A percentile compares a stretch with the other conserved stretches of the same genome.
phyloP scores from a whole-genome alignment of 108 stramenopile genomes.

The Bacterosira constricta region DNA sequence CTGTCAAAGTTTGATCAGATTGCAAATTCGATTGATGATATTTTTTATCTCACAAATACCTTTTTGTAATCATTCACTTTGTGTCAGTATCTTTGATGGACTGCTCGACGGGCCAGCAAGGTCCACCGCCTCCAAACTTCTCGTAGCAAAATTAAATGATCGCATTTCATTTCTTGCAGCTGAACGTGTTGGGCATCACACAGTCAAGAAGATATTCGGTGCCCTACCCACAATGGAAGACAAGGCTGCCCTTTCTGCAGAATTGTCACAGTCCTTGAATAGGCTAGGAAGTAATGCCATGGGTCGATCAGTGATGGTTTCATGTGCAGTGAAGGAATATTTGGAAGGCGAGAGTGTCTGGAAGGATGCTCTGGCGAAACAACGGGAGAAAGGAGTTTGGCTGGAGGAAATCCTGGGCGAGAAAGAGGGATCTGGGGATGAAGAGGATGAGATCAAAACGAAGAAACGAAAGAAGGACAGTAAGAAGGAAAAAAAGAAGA shows the following conservation, averaged over 20 bases:
- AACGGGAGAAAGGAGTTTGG: slow-evolving; percentile 42
- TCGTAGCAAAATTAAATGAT: slow-evolving; percentile 57
- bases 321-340: slow-evolving; percentile 66
- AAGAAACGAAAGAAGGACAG: slow-evolving; percentile 25
- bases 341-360: slow-evolving; percentile 59
- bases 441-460: slow-evolving; percentile 16
- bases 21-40: background rate
- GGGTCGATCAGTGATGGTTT: slow-evolving; percentile 72
- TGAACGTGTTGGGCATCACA: slow-evolving; percentile 84
- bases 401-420: slow-evolving; percentile 53
- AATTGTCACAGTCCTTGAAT: slow-evolving; percentile 67
- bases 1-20: background rate
- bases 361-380: slow-evolving; percentile 48
- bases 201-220: slow-evolving; percentile 74
- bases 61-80: background rate
- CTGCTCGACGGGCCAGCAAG: slow-evolving; percentile 71
- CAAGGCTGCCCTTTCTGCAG: slow-evolving; percentile 62
- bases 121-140: slow-evolving; percentile 43
- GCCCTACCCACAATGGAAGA: slow-evolving; percentile 64
- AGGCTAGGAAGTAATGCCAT: slow-evolving; percentile 74
- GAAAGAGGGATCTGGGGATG: slow-evolving; percentile 4
- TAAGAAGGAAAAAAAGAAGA: slow-evolving; percentile 16
- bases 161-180: slow-evolving; percentile 60
- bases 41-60: background rate
- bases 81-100: slow-evolving; percentile 66